Percentiles rank a stretch among this genome's conserved stretches.
Conservation (phyloP, 1,139 yeast species). For the Pichia sp. region DNA sequence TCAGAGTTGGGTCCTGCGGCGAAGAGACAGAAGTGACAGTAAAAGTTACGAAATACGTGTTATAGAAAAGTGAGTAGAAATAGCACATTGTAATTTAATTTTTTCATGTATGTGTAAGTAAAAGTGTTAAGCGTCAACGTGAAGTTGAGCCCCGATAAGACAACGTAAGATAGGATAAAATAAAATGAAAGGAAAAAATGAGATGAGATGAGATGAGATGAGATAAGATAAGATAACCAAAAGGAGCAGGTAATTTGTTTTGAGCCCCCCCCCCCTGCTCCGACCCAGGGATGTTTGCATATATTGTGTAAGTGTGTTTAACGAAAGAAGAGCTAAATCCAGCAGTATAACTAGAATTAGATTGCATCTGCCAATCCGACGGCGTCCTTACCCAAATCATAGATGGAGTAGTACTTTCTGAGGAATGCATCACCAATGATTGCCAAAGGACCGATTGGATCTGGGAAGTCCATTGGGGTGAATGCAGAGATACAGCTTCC, state of each 20-base stretch:
- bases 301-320: too few species aligned
- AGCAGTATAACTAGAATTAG: constrained; percentile 18
- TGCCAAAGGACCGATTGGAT: constrained; percentile 93
- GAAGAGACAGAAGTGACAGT: neutral
- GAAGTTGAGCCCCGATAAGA: too few species aligned
- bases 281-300: too few species aligned
- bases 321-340: neutral
- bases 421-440: constrained; percentile 96
- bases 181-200: neutral
- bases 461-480: constrained; percentile 96
- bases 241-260: too few species aligned
- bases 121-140: too few species aligned
- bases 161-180: neutral
- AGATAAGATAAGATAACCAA: neutral
- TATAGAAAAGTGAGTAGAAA: neutral
- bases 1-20: too few species aligned
- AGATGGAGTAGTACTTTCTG: constrained; percentile 88
- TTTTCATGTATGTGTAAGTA: too few species aligned
- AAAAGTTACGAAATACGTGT: neutral
- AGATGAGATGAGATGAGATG: neutral
- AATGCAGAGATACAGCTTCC: constrained; percentile 95
- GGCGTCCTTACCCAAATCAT: constrained; percentile 82
- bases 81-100: neutral
- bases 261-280: too few species aligned
- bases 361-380: constrained; percentile 84